Base-by-base conservation (phyloP, 192 early-diverging fungal genomes). In the Paraglomus occultum region DNA sequence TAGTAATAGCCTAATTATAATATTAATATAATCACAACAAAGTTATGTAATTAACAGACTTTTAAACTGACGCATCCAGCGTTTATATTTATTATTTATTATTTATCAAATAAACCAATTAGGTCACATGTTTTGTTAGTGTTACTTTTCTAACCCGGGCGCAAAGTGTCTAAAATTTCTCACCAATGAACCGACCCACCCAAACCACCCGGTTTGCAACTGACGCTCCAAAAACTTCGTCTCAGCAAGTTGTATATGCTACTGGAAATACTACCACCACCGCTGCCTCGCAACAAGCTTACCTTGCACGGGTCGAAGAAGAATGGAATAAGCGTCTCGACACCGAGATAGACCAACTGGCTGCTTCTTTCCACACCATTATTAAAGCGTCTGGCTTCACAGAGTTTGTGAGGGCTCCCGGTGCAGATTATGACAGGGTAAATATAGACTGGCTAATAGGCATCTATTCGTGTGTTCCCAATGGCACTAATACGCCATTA, bases 271-370 rank as follows among this genome's bases (percentile, higher is more conserved):
- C 67, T 8, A 70, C 67, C 4, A 70, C 67, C 8, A 70, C 67
- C 15, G 40, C 45, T 44, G 55, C 67, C 38, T 55, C 67, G 11
- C 55, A 59, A 70, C 49, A 70, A 39, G 54, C 12, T 9, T 70
- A 49, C 50, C 59, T 70, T 31, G 49, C 67, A 22, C 49, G 20
- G n/a, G 45, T 59, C 8, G 67, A 70, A 48, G 67, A 70, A 48
- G 54, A 70, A 8, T 31, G 31, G 9, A 70, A 70, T 40, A 55
- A 59, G 59, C 44, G 38, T 17, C 55, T 70, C 31, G 67, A 70
- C 22, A 46, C 23, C 17, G 67, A 70, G 42, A 54, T 70, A 18
- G 67, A 70, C 14, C 55, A 59, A 70, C 17, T 70, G 22, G 15
- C 49, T 11, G 15, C 17, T 5, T 55, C 31, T 12, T 70, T 70